Evolutionary conservation across 192 early-diverging fungal species (phyloP), one percentile per base, ranked within the genome.

Genomic region (Coemansia sp.): DNA sequence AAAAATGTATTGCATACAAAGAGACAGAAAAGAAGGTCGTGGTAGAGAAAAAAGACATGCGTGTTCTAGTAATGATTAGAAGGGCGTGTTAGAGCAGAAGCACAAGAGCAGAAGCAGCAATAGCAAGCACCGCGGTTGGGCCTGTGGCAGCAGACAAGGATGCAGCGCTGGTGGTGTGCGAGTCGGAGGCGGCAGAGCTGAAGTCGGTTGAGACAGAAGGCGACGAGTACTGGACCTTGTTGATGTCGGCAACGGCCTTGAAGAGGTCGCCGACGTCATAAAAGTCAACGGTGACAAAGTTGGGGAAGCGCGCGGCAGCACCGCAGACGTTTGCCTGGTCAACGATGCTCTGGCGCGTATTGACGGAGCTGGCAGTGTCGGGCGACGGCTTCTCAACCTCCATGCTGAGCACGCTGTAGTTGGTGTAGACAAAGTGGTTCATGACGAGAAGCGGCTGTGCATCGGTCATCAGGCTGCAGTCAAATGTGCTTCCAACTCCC

Each of bases 201-300:
- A 64, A 69, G 52, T 54, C 52, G 1, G 63, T 66, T 38, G 73
- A 72, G 11, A 68, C 53, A 0, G 78, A 68, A 13, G 70, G 57
- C 12, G 53, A 49, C 57, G 40, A 62, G 69, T 74, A 87, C 0
- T 49, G 44, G 26, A 89, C 81, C 7, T 72, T 80, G 53, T 91
- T 89, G 15, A 89, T 50, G 48, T 79, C 65, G 1, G 86, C 87
- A 12, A 88, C 75, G 1, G 79, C 74, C 45, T 75, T 50, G 65
- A 89, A 69, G 16, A 85, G 37, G 12, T 70, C 67, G 15, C 90
- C 90, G 23, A 83, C 60, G 26, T 93, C 87, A 67, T 89, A 93
- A 80, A 88, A 93, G 69, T 93, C 92, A 6, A 93, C 87, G 0
- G 88, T 84, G 8, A 93, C 70, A 78, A 87, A 93, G 70, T 85